Conservation (phyloP, 768 basidiomycete species). For the Paxillus involutus region DNA sequence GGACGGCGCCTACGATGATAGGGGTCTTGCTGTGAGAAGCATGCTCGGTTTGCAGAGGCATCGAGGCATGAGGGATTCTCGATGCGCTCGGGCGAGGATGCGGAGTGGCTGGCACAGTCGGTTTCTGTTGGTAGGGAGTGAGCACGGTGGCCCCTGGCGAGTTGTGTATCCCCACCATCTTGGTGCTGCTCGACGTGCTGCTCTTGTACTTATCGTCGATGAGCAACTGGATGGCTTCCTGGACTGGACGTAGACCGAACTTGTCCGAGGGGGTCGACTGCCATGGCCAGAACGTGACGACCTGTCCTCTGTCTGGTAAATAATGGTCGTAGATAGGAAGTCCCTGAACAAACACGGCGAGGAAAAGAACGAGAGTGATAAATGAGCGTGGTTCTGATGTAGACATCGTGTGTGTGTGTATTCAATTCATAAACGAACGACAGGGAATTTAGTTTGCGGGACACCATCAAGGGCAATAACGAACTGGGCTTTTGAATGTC, state of each 20-base stretch:
- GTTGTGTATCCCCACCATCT: not conserved
- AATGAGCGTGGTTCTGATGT: slow-evolving; percentile 15
- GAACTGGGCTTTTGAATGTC: too few species aligned
- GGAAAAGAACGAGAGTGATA: slow-evolving; percentile 12
- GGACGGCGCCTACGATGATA: slow-evolving; percentile 14
- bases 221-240: slow-evolving; percentile 2
- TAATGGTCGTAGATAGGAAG: slow-evolving; percentile 8
- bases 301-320: slow-evolving; percentile 4
- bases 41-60: slow-evolving; percentile 4
- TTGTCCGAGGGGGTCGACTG: not conserved
- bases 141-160: slow-evolving; percentile 8
- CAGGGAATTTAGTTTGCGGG: not conserved
- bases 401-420: too few species aligned
- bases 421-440: not conserved
- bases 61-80: slow-evolving; percentile 8
- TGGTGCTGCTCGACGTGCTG: not conserved
- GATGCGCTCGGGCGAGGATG: slow-evolving; percentile 9
- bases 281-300: not conserved
- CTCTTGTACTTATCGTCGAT: not conserved
- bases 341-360: not conserved
- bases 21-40: slow-evolving; percentile 5
- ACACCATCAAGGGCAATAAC: not conserved
- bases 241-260: slow-evolving; percentile 4
- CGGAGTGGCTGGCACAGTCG: not conserved
- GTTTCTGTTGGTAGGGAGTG: slow-evolving; percentile 7